Percentiles rank a stretch among this genome's conserved stretches.
Evolutionary conservation across 1,284 basidiomycete genomes (phyloP).

Genomic region (Xanthoconium separans): DNA sequence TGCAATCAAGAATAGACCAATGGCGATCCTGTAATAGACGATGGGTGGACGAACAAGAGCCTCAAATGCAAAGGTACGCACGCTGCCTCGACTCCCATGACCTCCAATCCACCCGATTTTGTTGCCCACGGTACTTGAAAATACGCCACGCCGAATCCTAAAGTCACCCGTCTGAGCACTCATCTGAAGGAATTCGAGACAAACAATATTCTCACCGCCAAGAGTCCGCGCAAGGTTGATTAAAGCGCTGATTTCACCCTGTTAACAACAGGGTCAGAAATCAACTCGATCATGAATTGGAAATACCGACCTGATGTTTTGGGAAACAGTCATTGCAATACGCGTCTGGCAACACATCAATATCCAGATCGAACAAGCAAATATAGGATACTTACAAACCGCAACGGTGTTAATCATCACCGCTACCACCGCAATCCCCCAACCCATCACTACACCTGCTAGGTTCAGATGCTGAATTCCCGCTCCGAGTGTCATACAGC

Average conservation of each 20-base stretch:
- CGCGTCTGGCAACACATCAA: constrained; percentile 40
- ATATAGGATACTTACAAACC: constrained; percentile 43
- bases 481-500: constrained; percentile 61
- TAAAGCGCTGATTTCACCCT: constrained; percentile 54
- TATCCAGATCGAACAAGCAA: background rate
- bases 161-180: background rate
- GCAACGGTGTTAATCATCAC: constrained; percentile 68
- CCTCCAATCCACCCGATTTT: constrained; percentile 45
- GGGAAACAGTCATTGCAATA: constrained; percentile 51
- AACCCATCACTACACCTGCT: constrained; percentile 60
- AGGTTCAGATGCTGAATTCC: constrained; percentile 56
- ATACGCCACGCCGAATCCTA: constrained; percentile 53
- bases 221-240: constrained; percentile 51
- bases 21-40: constrained; percentile 36
- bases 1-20: constrained; percentile 47
- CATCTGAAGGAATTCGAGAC: background rate
- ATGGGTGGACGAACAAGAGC: background rate
- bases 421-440: constrained; percentile 61
- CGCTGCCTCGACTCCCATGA: constrained; percentile 52
- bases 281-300: background rate
- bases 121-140: constrained; percentile 57
- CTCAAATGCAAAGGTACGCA: constrained; percentile 20
- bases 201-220: constrained; percentile 34
- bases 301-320: constrained; percentile 23
- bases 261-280: background rate